Conservation (phyloP, 371 early-diverging fungal genomes). For the Haplosporangium sp. region DNA sequence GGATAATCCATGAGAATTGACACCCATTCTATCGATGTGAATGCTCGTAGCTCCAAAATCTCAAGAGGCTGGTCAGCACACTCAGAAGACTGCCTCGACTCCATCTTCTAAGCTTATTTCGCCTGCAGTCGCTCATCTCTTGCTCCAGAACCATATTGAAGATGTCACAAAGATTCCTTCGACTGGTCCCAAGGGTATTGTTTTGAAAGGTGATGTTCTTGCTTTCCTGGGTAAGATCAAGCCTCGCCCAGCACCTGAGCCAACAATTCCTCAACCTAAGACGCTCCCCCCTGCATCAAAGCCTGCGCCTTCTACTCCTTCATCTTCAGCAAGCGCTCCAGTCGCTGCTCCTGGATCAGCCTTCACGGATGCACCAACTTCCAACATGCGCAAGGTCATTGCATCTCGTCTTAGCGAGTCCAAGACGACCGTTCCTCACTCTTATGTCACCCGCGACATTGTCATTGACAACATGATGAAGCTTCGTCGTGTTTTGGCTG, state of each 20-base stretch:
- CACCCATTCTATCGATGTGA: too few relatives aligned
- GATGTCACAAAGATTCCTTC: slow-evolving; percentile 73
- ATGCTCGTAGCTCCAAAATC: slow-evolving; percentile 56
- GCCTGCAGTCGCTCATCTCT: slow-evolving; percentile 76
- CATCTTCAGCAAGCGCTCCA: slow-evolving; percentile 6
- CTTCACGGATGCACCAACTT: slow-evolving; percentile 67
- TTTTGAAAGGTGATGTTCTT: slow-evolving; percentile 92
- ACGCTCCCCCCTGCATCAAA: slow-evolving; percentile 39
- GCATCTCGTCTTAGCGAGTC: slow-evolving; percentile 57
- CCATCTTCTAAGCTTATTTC: slow-evolving; percentile 66
- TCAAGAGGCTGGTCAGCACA: slow-evolving; percentile 41
- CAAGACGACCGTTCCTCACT: slow-evolving; percentile 73
- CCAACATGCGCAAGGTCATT: slow-evolving; percentile 72
- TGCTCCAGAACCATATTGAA: slow-evolving; percentile 65
- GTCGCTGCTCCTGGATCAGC: slow-evolving; percentile 29
- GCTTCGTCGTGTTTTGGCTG: slow-evolving; percentile 77
- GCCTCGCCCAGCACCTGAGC: slow-evolving; percentile 64
- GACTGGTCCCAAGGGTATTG: slow-evolving; percentile 91
- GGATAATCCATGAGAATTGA: too few relatives aligned
- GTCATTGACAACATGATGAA: slow-evolving; percentile 73
- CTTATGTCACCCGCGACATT: slow-evolving; percentile 77
- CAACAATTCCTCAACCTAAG: slow-evolving; percentile 53
- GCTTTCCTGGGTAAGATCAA: slow-evolving; percentile 73
- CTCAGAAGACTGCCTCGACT: slow-evolving; percentile 28
- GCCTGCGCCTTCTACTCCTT: slow-evolving; percentile 10